Evolutionary conservation across 1,284 basidiomycete genomes (phyloP).

Genomic region (Apiotrichum gamsii): DNA sequence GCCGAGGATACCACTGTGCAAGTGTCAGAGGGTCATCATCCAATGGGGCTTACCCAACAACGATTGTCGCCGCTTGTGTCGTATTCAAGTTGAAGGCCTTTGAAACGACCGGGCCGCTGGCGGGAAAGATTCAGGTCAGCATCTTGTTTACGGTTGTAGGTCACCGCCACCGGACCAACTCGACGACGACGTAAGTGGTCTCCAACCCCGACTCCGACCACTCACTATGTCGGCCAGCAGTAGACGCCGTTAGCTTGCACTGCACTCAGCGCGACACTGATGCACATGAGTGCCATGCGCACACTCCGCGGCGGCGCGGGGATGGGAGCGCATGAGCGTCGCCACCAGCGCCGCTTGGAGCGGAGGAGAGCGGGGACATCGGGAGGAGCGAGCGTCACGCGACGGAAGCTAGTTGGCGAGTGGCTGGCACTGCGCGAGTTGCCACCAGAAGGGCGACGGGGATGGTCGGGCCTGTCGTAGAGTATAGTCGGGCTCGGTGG

Average conservation of each 20-base stretch:
- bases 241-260: slow-evolving; percentile 48
- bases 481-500: slow-evolving; percentile 3
- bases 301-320: slow-evolving; percentile 18
- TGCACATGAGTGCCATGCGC: slow-evolving; percentile 33
- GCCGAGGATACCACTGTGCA: slow-evolving; percentile 45
- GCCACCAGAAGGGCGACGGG: too few relatives aligned
- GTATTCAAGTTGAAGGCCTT: slow-evolving; percentile 29
- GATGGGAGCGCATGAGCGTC: slow-evolving; percentile 13
- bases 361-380: slow-evolving; percentile 25
- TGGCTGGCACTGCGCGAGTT: too few relatives aligned
- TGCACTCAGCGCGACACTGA: slow-evolving; percentile 34
- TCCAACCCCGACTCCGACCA: too few relatives aligned
- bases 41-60: slow-evolving; percentile 43
- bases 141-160: too few relatives aligned
- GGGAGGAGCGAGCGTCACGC: slow-evolving; percentile 26
- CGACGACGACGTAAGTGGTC: too few relatives aligned
- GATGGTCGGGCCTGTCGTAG: too few relatives aligned
- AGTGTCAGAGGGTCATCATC: too few relatives aligned
- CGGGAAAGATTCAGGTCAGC: too few relatives aligned
- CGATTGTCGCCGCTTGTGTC: slow-evolving; percentile 43
- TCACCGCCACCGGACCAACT: too few relatives aligned
- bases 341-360: slow-evolving; percentile 26
- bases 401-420: too few relatives aligned
- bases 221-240: slow-evolving; percentile 46
- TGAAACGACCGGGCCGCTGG: slow-evolving; percentile 41